These are phyloP conservation scores for Coemansia sp. DNA, from an alignment of 192 early-diverging fungal genomes.

Conservation along the genomic window DNA sequence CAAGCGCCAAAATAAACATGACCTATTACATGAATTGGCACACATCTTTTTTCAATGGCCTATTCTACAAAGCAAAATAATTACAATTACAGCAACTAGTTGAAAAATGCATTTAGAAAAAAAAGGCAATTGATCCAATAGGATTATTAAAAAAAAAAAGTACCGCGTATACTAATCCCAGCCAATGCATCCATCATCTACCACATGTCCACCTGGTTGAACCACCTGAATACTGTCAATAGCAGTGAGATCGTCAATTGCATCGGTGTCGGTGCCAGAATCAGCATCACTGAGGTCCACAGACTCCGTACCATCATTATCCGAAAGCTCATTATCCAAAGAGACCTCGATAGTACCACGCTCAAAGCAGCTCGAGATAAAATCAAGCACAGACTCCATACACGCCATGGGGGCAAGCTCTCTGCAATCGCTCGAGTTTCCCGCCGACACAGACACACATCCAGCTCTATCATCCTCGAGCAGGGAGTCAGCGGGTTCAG, in stretches of 20 bases:
- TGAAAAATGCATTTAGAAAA: too few relatives aligned
- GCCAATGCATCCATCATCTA: neutral
- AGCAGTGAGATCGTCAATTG: neutral
- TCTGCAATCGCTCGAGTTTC: slow-evolving; percentile 26
- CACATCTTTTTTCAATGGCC: too few relatives aligned
- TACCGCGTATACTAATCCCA: neutral
- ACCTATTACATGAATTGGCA: neutral
- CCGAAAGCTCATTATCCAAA: neutral
- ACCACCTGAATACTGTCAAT: slow-evolving; percentile 1
- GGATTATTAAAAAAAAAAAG: neutral
- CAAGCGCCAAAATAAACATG: neutral
- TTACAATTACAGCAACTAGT: too few relatives aligned
- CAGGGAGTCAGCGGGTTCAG: neutral
- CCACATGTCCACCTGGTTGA: neutral
- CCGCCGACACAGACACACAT: slow-evolving; percentile 25
- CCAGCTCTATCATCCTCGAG: slow-evolving; percentile 15
- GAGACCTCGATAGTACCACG: slow-evolving; percentile 7
- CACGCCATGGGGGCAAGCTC: slow-evolving; percentile 42
- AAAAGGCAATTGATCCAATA: neutral
- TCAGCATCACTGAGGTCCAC: neutral
- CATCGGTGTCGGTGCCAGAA: neutral
- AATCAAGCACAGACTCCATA: slow-evolving; percentile 31
- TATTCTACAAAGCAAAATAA: too few relatives aligned
- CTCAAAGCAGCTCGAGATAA: slow-evolving; percentile 26
- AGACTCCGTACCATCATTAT: neutral